Evolutionary conservation across 2,329 filamentous ascomycete species (phyloP).

Genomic region (Colletotrichum sp.): DNA sequence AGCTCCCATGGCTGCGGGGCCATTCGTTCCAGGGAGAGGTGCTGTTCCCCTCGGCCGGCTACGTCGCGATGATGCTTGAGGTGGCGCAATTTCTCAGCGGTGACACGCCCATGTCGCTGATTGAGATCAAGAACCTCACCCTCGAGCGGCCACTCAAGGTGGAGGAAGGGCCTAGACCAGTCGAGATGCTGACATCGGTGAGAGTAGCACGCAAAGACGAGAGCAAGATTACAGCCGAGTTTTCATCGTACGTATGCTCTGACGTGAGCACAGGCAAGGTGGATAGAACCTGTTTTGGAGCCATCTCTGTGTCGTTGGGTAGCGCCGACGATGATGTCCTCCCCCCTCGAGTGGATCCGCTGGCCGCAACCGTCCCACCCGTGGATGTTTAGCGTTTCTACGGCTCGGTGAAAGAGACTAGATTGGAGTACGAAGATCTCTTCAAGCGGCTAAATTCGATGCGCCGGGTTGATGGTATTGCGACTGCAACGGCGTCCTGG

Average conservation of each 20-base stretch:
- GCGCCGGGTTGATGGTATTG: not conserved
- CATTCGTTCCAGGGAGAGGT: slow-evolving; percentile 48
- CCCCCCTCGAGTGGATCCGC: not conserved
- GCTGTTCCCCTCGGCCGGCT: slow-evolving; percentile 40
- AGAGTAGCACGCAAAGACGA: not conserved
- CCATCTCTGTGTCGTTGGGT: not conserved
- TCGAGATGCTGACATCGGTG: not conserved
- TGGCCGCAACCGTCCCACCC: not conserved
- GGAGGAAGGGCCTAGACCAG: not conserved
- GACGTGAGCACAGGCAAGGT: not conserved
- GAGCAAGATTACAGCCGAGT: not conserved
- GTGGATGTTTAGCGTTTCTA: not conserved
- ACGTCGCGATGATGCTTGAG: slow-evolving; percentile 30
- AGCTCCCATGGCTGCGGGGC: slow-evolving; percentile 49
- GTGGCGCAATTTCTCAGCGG: not conserved
- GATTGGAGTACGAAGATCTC: not conserved
- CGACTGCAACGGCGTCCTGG: not conserved
- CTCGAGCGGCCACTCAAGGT: slow-evolving; percentile 1
- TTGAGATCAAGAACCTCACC: not conserved
- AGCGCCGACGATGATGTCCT: not conserved
- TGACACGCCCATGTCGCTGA: not conserved
- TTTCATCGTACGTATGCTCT: not conserved
- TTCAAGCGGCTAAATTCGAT: not conserved
- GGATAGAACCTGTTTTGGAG: not conserved
- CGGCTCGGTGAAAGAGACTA: not conserved